phyloP scores from a whole-genome alignment of 805 yeast genomes.

The Metschnikowia arizonensis region DNA sequence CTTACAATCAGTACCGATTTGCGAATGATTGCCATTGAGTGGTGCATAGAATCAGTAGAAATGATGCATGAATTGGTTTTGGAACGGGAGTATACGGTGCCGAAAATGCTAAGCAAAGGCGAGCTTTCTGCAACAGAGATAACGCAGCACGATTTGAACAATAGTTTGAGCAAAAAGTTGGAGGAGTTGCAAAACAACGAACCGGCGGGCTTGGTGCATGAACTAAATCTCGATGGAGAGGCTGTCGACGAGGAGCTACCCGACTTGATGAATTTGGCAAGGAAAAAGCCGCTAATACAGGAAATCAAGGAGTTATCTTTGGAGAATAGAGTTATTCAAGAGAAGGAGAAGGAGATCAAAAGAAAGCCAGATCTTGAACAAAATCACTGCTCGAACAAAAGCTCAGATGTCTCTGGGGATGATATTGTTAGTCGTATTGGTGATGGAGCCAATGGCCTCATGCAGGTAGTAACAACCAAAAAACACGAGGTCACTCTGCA shows the following conservation, averaged over 20 bases:
- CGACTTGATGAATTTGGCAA: slow-evolving; percentile 26
- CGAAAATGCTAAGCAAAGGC: slow-evolving; percentile 74
- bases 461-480: not conserved
- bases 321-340: not conserved
- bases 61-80: slow-evolving; percentile 44
- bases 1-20: slow-evolving; percentile 55
- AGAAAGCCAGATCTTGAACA: no score
- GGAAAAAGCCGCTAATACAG: slow-evolving; percentile 45
- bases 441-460: not conserved
- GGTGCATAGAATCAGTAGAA: slow-evolving; percentile 82
- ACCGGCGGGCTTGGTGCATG: slow-evolving; percentile 42
- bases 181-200: slow-evolving; percentile 38
- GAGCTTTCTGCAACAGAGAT: slow-evolving; percentile 44
- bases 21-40: slow-evolving; percentile 65
- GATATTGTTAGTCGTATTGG: not conserved
- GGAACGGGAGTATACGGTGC: slow-evolving; percentile 61
- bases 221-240: slow-evolving; percentile 22
- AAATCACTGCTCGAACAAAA: not conserved
- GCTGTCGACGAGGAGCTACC: slow-evolving; percentile 25
- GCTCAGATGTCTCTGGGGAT: not conserved
- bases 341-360: not conserved
- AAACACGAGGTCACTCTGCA: not conserved
- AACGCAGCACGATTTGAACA: slow-evolving; percentile 40
- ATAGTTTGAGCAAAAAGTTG: slow-evolving; percentile 34
- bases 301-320: slow-evolving; percentile 42